Base-by-base conservation (phyloP, 1,139 yeast species). In the Nakaseomyces uthaithaninus region DNA sequence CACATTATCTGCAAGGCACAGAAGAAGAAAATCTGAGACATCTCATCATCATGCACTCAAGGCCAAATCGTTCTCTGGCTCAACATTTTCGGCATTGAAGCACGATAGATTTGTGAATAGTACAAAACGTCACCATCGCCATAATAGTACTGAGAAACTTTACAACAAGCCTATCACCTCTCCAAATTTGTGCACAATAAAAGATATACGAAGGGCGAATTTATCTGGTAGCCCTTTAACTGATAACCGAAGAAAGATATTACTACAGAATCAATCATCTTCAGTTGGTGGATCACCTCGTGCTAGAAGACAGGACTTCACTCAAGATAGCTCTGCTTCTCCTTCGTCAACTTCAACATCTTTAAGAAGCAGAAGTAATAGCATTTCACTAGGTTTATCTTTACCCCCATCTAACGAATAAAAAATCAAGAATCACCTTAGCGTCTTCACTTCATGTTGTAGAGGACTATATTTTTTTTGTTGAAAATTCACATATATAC, bases 231-330 rank as follows among this genome's bases (percentile, higher is more conserved):
- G 12, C 4, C 33, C 33, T 8, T 7, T 28, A 14, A 42, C 19
- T 14, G 41, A 3, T 41, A 44, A 19, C 22, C 26, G 17, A 24
- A 28, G 23, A 39, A 33, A 17, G 24, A 38, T 19, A 30, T 39
- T 34, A 34, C 34, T 27, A 9, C 36, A 27, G 17, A 31, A 20
- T 12, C 35, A 31, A 20, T 31, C 35, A 10, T 19, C 35, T n/a
- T 31, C 35, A 11, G 35, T 19, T 12, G 35, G 35, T 5, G n/a
- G 33, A 7, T 28, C 33, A 6, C 33, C 33, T 17, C 33, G 33
- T 4, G 23, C 23, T 11, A 12, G 12, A 17, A 11, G 24, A 12
- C 23, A 30, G 25, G 25, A 22, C 8, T 22, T 8, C 25, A 28
- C 8, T 9, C 33, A 28, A 17, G 18, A 12, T 4, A 27, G 17